Percentiles rank a stretch among this genome's conserved stretches.
These are phyloP conservation scores for Entomortierella lignicola DNA, from an alignment of 192 early-diverging fungal genomes.

Conservation along the genomic window DNA sequence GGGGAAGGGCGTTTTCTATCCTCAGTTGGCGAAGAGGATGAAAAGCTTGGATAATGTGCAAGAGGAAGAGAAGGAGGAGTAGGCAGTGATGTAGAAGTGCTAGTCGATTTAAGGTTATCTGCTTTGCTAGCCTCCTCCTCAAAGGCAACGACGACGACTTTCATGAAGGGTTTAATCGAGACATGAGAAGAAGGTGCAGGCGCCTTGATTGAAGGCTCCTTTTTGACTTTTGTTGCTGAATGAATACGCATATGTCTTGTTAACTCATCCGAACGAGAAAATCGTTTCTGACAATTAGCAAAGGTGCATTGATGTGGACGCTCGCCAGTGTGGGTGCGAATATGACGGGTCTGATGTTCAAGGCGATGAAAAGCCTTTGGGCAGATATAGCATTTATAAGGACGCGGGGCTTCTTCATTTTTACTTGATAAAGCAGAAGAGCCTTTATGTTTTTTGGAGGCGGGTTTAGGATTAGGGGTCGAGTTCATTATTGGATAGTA, in stretches of 20 bases:
- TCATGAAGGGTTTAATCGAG: conserved; percentile 37
- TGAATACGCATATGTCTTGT: conserved; percentile 68
- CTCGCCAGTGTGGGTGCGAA: conserved; percentile 88
- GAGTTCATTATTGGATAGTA: neutral
- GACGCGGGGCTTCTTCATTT: conserved; percentile 67
- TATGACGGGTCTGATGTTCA: conserved; percentile 89
- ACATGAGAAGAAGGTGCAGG: conserved; percentile 5
- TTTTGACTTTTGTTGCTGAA: conserved; percentile 41
- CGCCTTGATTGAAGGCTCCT: conserved; percentile 18
- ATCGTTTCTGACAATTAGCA: conserved; percentile 78
- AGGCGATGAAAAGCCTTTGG: conserved; percentile 80
- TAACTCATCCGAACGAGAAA: conserved; percentile 87
- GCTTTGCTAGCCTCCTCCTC: conserved; percentile 7
- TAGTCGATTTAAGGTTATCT: neutral
- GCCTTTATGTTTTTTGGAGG: conserved; percentile 59
- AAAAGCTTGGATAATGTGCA: too few relatives aligned
- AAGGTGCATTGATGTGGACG: conserved; percentile 86
- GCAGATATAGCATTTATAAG: conserved; percentile 72
- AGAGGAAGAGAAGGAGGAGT: conserved; percentile 20
- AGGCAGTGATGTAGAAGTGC: neutral
- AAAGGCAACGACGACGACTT: conserved; percentile 5
- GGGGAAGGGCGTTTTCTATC: neutral
- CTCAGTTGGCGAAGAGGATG: conserved; percentile 16
- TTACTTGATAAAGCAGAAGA: conserved; percentile 26
- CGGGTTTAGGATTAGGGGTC: conserved; percentile 15